Base-by-base conservation (phyloP, 2,329 filamentous ascomycete species). In the Phaeomoniella chlamydospora region DNA sequence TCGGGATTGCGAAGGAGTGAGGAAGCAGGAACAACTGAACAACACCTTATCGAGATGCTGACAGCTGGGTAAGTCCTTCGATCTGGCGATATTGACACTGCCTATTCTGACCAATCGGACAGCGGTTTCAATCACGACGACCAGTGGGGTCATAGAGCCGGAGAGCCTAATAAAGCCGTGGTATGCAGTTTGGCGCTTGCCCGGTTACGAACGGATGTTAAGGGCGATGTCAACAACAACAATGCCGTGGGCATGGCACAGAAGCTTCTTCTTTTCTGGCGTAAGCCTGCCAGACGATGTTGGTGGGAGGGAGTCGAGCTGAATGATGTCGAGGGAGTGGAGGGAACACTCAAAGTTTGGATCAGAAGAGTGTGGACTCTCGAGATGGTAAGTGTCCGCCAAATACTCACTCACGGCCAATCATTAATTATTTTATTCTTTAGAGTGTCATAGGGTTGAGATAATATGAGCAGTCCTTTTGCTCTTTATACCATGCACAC, bases 221-320 rank as follows among this genome's bases (percentile, higher is more conserved):
- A 67, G 42, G 72, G 85, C 37, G 84, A 87, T 47, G 66, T 82
- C 35, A 77, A 71, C 46, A 86, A 78, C 50, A 74, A 65, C 49
- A 77, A 74, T 54, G 81, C 85, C 1, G 85, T 96, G 13, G 88
- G 88, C 36, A 98, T 98, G 90, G 90, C 90, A 10, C 90, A 98
- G 59, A 98, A 98, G 63, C 72, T 98, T 33, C 70, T 98, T 11
- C 70, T 98, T 3, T 98, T 98, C 66, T 98, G 90, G 90, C 75
- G 90, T 45, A 98, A 98, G 61, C 90, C 90, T 12, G 90, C 90
- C 11, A 70, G 90, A 41, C 74, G 90, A 56, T 98, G 90, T 67
- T 98, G 90, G 90, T 98, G 90, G 90, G 90, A 98, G 57, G 90
- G 90, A 15, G 81, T 98, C 26, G 87, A 96, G 56, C 68, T 98